Conservation (phyloP, 441 rosid genomes). For the Hura crepitans region DNA sequence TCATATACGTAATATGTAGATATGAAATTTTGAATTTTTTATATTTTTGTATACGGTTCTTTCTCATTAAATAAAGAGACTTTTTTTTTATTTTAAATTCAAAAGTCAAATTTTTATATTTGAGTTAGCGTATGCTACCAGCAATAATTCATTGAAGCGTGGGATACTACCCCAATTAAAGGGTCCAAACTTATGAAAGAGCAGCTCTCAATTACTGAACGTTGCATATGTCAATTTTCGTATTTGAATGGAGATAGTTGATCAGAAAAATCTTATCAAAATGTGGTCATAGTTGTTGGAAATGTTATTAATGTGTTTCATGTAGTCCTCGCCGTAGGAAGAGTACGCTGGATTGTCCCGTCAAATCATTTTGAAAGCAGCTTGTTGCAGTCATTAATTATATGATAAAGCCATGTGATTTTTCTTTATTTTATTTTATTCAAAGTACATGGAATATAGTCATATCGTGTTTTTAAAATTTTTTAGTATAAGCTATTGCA, state of each 20-base stretch:
- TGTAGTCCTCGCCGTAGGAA: background rate
- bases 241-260: background rate
- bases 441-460: background rate
- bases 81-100: slow-evolving; percentile 37
- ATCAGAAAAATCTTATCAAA: background rate
- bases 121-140: no score
- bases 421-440: background rate
- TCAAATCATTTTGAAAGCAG: background rate
- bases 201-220: no score
- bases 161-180: no score
- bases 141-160: no score
- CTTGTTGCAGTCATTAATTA: background rate
- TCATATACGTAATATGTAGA: no score
- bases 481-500: background rate
- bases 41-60: no score
- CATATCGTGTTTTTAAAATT: background rate
- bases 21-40: no score
- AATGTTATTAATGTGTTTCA: background rate
- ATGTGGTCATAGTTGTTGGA: background rate
- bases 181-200: no score
- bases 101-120: slow-evolving; percentile 41
- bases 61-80: no score
- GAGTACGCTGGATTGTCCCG: background rate
- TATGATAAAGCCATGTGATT: no score
- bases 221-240: background rate